Evolutionary conservation across 306 rosid species (phyloP), one percentile per base, ranked within the genome.

Genomic region (Dryas alaskensis): DNA sequence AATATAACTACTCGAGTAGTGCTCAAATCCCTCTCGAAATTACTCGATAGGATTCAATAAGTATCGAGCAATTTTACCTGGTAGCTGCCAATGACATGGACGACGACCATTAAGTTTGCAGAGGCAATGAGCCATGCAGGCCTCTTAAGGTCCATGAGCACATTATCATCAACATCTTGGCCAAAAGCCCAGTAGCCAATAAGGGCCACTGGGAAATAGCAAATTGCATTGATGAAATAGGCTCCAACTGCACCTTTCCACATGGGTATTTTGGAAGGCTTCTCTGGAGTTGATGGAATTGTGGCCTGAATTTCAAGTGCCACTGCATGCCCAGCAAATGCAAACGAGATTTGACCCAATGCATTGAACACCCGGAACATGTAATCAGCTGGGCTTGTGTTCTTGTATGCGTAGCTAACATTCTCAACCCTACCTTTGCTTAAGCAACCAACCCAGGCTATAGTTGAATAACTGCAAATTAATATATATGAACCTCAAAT

Each of bases 281-380:
- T 88, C 72, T 91, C 96, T 0, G 95, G 93, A 1, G 95, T 89
- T 14, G 97, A 92, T 3, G 97, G 97, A 73, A 94, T 94, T 40
- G 99, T 94, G 60, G 99, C 99, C 73, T 94, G 97, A 74, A 94
- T 94, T 81, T 94, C 99, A 4, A 94, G 88, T 4, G 83, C 89
- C 47, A 94, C 99, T 2, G 96, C 97, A 60, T 94, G 99, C 46
- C 98, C 99, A 0, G 99, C 99, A 78, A 84, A 94, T 64, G 99
- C 97, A 70, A 89, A 92, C 14, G 99, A 85, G 72, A 92, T 88
- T 74, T 89, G 86, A 5, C 99, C 99, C 60, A 94, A 75, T 22
- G 99, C 91, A 52, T 92, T 94, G 90, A 89, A 94, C 2, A 88
- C 84, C 44, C 98, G 46, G 71, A 93, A 93, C 76, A 83, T 83